phyloP scores from a whole-genome alignment of 2,329 filamentous ascomycete genomes.

The Leptographium radiaticola region DNA sequence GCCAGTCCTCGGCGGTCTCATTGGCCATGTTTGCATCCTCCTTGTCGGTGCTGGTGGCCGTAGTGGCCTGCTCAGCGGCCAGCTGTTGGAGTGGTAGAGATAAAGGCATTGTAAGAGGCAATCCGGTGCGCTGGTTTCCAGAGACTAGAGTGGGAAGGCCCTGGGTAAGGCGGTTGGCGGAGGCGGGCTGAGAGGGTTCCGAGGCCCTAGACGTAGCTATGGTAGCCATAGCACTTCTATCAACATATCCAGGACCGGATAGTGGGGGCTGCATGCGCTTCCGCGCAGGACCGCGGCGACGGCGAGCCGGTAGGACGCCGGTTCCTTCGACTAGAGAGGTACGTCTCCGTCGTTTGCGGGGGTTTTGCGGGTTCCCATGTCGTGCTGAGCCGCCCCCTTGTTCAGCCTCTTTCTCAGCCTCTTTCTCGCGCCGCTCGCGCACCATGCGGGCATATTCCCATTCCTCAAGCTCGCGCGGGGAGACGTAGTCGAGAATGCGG shows the following conservation, averaged over 20 bases:
- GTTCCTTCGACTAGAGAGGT: no score
- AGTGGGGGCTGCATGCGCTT: no score
- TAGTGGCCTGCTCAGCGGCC: not conserved
- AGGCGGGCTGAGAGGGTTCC: not conserved
- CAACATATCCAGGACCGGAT: not conserved
- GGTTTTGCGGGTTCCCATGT: no score
- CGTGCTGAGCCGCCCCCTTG: not conserved
- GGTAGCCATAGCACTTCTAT: not conserved
- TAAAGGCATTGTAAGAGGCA: conserved; percentile 3
- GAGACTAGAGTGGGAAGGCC: not conserved
- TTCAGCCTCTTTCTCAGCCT: not conserved
- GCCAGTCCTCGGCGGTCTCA: not conserved
- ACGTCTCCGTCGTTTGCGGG: not conserved
- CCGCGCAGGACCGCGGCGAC: no score
- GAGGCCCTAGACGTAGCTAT: not conserved
- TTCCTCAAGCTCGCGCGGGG: conserved; percentile 39
- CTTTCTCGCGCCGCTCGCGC: conserved; percentile 19
- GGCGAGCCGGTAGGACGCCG: no score
- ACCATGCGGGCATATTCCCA: conserved; percentile 37
- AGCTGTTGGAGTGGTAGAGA: not conserved
- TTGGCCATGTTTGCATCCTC: no score
- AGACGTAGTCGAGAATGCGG: conserved; percentile 44
- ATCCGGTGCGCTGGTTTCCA: conserved; percentile 4
- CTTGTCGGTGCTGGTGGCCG: not conserved
- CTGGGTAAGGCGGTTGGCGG: not conserved